These are phyloP conservation scores for Microsporum audouinii DNA, from an alignment of 2,329 filamentous ascomycete species.

Conservation along the genomic window DNA sequence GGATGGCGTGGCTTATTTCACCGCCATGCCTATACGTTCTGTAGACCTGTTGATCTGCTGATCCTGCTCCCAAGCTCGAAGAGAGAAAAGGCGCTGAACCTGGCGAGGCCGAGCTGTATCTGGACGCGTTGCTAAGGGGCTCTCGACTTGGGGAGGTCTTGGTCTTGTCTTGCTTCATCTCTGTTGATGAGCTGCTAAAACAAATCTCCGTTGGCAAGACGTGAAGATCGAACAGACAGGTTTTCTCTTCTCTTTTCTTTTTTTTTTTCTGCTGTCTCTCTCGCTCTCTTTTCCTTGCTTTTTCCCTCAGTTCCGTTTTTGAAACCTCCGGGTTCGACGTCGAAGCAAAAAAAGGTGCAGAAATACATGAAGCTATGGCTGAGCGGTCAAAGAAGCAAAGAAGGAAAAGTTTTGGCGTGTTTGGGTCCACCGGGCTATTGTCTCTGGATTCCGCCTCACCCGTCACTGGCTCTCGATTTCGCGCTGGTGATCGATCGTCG, in stretches of 20 bases:
- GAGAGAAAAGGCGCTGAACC: background rate
- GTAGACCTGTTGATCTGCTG: constrained; percentile 4
- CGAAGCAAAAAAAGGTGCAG: background rate
- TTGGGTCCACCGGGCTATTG: constrained; percentile 16
- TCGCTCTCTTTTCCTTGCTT: background rate
- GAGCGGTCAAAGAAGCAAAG: constrained; percentile 14
- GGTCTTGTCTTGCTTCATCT: no score
- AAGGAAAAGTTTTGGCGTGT: constrained; percentile 26
- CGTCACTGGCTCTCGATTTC: background rate
- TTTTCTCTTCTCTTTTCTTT: background rate
- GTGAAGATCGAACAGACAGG: no score
- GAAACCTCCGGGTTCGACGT: background rate
- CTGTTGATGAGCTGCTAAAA: no score
- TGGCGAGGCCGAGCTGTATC: background rate
- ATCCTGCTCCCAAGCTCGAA: background rate
- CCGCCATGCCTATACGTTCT: constrained; percentile 1
- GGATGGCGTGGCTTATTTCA: constrained; percentile 5
- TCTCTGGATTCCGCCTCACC: background rate
- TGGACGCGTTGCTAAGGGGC: no score
- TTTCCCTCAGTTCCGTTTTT: background rate
- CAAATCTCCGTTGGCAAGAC: no score
- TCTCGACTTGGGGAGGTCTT: no score
- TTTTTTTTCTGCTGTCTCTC: background rate
- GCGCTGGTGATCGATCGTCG: background rate
- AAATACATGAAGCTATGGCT: constrained; percentile 13